Evolutionary conservation across 768 basidiomycete genomes (phyloP).

Genomic region (Termitomyces sp.): DNA sequence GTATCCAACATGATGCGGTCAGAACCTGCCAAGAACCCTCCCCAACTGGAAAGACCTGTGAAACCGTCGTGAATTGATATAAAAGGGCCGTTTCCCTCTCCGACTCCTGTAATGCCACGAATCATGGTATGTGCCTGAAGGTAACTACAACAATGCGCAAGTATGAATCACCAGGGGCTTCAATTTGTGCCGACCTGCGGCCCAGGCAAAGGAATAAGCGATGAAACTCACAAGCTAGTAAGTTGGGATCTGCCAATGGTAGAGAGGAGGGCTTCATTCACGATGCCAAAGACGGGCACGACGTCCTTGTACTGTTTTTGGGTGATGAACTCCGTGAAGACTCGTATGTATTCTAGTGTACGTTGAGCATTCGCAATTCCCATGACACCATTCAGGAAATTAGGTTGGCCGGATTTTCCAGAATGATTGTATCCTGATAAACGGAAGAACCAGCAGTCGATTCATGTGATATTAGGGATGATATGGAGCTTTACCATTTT

Average conservation of each 20-base stretch:
- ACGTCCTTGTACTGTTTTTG: conserved; percentile 69
- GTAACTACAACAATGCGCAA: conserved; percentile 32
- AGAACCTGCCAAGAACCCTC: conserved; percentile 28
- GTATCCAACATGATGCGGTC: conserved; percentile 36
- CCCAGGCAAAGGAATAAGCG: conserved; percentile 24
- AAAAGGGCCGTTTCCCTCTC: conserved; percentile 59
- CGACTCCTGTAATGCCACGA: conserved; percentile 66
- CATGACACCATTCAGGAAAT: conserved; percentile 74
- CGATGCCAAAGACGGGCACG: conserved; percentile 55
- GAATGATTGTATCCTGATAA: conserved; percentile 50
- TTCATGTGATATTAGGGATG: too few species aligned
- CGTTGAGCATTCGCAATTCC: conserved; percentile 85
- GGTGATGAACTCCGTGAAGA: conserved; percentile 76
- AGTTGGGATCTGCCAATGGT: conserved; percentile 53
- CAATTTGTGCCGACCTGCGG: conserved; percentile 13
- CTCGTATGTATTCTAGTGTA: conserved; percentile 71
- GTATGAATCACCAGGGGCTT: neutral
- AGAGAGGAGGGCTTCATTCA: conserved; percentile 53
- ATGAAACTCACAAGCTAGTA: conserved; percentile 54
- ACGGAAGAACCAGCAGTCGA: neutral
- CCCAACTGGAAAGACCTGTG: conserved; percentile 29
- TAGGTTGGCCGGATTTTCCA: conserved; percentile 54
- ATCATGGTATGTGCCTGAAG: conserved; percentile 56
- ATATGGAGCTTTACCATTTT: conserved; percentile 48
- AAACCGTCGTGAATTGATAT: conserved; percentile 47